Conservation (phyloP, 768 basidiomycete species). For the Cystobasidium onofrii region DNA sequence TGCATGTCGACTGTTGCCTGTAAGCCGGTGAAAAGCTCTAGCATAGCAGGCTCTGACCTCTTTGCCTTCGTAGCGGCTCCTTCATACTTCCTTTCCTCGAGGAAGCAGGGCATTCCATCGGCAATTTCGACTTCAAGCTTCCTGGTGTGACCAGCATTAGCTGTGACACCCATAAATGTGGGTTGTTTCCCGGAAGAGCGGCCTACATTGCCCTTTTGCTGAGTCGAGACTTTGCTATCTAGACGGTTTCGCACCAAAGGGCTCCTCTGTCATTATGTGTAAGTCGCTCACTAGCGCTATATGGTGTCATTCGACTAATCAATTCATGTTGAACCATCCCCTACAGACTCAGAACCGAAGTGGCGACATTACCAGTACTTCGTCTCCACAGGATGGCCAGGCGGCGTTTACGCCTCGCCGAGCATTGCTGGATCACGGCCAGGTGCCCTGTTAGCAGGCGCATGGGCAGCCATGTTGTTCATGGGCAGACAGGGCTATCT, state of each 20-base stretch:
- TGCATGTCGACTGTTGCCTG: conserved; percentile 92
- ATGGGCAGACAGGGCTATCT: conserved; percentile 85
- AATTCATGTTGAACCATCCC: background rate
- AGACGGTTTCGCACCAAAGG: conserved; percentile 91
- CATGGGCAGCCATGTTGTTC: conserved; percentile 93
- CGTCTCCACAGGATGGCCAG: conserved; percentile 47
- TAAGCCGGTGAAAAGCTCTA: conserved; percentile 47
- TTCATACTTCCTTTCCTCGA: conserved; percentile 92
- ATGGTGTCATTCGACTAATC: background rate
- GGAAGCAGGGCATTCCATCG: conserved; percentile 44
- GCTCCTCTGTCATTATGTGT: conserved; percentile 92
- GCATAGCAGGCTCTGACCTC: background rate
- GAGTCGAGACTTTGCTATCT: too few species aligned
- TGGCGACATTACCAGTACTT: conserved; percentile 39
- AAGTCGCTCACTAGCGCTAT: conserved; percentile 47
- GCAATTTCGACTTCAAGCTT: conserved; percentile 80
- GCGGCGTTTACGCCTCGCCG: conserved; percentile 84
- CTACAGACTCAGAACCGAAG: background rate
- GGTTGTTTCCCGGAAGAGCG: too few species aligned
- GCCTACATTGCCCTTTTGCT: too few species aligned
- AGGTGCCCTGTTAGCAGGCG: conserved; percentile 83
- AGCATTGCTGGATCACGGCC: conserved; percentile 76
- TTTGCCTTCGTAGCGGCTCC: conserved; percentile 45
- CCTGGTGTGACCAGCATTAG: conserved; percentile 87
- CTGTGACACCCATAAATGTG: conserved; percentile 89